Percentiles rank a stretch among this genome's conserved stretches.
Evolutionary conservation across 768 basidiomycete species (phyloP).

Genomic region (Boletus sp.): DNA sequence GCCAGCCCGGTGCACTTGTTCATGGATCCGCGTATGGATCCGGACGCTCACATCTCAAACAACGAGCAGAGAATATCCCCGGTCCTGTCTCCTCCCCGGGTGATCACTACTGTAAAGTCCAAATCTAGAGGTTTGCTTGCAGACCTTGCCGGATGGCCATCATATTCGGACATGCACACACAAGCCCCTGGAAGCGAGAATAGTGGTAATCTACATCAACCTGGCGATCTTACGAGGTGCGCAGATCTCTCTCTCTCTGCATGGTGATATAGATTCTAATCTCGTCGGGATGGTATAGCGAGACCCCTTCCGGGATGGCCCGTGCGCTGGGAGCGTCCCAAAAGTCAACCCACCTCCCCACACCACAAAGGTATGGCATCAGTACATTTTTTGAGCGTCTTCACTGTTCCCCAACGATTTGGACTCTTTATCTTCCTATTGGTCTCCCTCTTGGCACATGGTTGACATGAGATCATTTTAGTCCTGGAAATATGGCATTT

Average conservation of each 20-base stretch:
- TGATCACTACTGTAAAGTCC: slow-evolving; percentile 11
- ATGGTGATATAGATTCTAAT: not conserved
- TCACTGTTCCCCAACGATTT: not conserved
- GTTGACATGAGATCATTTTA: slow-evolving; percentile 18
- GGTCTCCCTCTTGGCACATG: not conserved
- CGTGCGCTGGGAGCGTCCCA: slow-evolving; percentile 6
- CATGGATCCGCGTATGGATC: slow-evolving; percentile 8
- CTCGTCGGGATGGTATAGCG: slow-evolving; percentile 1
- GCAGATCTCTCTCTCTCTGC: not conserved
- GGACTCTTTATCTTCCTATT: not conserved
- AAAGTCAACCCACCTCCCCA: slow-evolving; percentile 27
- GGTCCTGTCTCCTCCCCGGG: slow-evolving; percentile 5
- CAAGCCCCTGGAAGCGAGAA: slow-evolving; percentile 16
- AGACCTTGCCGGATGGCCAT: slow-evolving; percentile 15
- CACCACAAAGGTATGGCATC: slow-evolving; percentile 30
- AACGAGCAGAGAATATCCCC: not conserved
- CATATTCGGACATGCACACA: slow-evolving; percentile 9
- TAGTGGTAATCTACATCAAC: slow-evolving; percentile 2
- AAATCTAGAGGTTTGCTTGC: slow-evolving; percentile 7
- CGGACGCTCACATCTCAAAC: slow-evolving; percentile 3
- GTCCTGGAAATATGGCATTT: slow-evolving; percentile 33
- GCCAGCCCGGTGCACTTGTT: not conserved
- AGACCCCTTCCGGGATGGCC: slow-evolving; percentile 1
- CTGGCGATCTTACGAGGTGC: slow-evolving; percentile 14
- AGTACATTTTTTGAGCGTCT: not conserved